These are phyloP conservation scores for Solanum appendiculatum DNA, from an alignment of 257 asterid species.

Conservation along the genomic window DNA sequence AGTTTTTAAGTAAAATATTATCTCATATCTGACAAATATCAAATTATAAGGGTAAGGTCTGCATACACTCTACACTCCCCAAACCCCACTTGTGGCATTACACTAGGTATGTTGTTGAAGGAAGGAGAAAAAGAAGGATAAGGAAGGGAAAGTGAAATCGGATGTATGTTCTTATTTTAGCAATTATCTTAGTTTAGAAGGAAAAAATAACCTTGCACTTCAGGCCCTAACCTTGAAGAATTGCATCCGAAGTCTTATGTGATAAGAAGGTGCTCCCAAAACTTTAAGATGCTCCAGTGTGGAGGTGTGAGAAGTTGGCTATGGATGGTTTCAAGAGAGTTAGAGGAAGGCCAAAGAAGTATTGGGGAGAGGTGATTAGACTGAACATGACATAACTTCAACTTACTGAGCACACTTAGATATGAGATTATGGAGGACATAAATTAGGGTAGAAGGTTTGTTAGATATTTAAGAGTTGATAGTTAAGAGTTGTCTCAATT, in stretches of 20 bases:
- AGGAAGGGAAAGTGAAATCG: neutral
- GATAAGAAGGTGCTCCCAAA: neutral
- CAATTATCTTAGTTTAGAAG: neutral
- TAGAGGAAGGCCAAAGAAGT: too few species aligned
- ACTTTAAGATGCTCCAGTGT: neutral
- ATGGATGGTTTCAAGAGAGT: too few species aligned
- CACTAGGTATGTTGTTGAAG: neutral
- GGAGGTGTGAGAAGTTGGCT: too few species aligned
- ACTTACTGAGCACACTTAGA: too few species aligned
- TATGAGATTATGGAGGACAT: too few species aligned
- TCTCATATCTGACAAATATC: neutral
- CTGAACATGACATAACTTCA: too few species aligned
- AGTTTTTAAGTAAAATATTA: neutral
- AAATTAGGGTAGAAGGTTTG: too few species aligned
- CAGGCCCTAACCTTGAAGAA: neutral
- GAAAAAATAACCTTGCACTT: neutral
- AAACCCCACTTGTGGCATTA: neutral
- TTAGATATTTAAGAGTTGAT: too few species aligned
- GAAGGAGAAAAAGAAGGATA: neutral
- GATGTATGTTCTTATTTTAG: neutral
- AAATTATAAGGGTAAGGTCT: neutral
- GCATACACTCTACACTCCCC: neutral
- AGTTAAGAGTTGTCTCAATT: too few species aligned
- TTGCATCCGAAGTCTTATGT: neutral
- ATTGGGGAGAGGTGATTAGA: too few species aligned